Evolutionary conservation across 192 early-diverging fungal species (phyloP), one percentile per base, ranked within the genome.

Genomic region (Coemansia sp.): DNA sequence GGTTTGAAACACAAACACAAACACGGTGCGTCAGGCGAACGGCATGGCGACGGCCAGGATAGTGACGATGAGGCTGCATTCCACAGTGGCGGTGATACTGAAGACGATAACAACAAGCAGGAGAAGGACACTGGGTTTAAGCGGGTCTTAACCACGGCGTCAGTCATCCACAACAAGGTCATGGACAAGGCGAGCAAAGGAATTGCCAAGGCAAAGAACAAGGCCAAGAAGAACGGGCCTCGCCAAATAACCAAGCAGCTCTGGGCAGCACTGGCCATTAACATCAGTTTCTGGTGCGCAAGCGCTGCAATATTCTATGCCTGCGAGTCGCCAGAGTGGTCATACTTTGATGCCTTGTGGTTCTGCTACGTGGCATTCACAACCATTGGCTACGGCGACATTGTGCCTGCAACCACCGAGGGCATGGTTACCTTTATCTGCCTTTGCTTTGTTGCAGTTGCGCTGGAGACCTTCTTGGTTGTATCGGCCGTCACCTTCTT

Each of bases 281-380:
- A 80, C 71, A 18, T 85, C 11, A 41, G 39, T 19, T 85, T 85
- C 46, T 85, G 83, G 83, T 46, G 45, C 7, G 46, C 68, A 11
- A 74, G 75, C 26, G 68, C 78, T 0, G 76, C 40, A 3, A 75
- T 85, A 16, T 85, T 81, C 62, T 75, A 77, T 36, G 72, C 62
- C 0, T 63, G 62, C 21, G 72, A 81, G 59, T 69, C 69, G 10
- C 43, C 42, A 4, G 45, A 64, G 11, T 83, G 80, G 80, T 48
- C 41, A 47, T 85, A 78, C 63, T 85, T 78, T 72, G 73, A 81
- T 19, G 76, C 79, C 7, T 42, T 85, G 68, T 85, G 73, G 39
- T 85, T 81, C 68, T 81, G 83, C 62, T 85, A 80, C 52, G 76
- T 85, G 15, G 72, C 83, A 8, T 85, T 73, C 41, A 85, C 83